Base-by-base conservation (phyloP, 2,329 filamentous ascomycete species). In the Beauveria sp. region DNA sequence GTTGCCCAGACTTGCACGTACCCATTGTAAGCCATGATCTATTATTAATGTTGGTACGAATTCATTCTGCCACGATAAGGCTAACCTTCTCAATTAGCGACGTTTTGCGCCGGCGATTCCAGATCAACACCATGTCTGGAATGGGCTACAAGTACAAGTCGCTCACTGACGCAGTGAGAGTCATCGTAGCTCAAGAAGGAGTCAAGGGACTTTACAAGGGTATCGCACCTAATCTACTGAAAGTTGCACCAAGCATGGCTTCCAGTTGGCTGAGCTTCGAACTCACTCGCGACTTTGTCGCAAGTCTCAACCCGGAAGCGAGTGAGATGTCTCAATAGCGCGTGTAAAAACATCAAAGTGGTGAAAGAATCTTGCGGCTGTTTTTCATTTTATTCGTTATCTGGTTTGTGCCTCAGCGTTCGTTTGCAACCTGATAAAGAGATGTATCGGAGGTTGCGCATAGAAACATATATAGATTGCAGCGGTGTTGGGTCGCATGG, bases 211-310 rank as follows among this genome's bases (percentile, higher is more conserved):
- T 99, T 49, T 99, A 98, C 81, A 99, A 98, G 75, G 95, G 95
- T 61, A 93, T 99, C 67, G 86, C 93, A 18, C 95, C 95, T 0
- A 99, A 99, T 70, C 80, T 99, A 24, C 83, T 99, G 64, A 99
- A 99, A 76, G 95, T 99, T 18, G 93, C 95, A 8, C 95, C 95
- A 3, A 98, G 93, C 73, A 99, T 99, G 93, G 95, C 95, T 18
- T 96, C 92, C 68, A 97, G 91, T 75, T 99, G 95, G 93, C 84
- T 98, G 64, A 97, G 93, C 75, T 99, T 96, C 72, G 95, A 99
- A 77, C 79, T 98, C 72, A 93, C 91, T 9, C 85, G 95, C 66
- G 95, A 99, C 75, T 89, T 96, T 71, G 77, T 98, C 46, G 79
- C 96, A 62, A 79, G 77, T 22, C 72, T 92, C 34, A 82, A 82